Conservation (phyloP, 371 early-diverging fungal species). For the Lichtheimia ornata region DNA sequence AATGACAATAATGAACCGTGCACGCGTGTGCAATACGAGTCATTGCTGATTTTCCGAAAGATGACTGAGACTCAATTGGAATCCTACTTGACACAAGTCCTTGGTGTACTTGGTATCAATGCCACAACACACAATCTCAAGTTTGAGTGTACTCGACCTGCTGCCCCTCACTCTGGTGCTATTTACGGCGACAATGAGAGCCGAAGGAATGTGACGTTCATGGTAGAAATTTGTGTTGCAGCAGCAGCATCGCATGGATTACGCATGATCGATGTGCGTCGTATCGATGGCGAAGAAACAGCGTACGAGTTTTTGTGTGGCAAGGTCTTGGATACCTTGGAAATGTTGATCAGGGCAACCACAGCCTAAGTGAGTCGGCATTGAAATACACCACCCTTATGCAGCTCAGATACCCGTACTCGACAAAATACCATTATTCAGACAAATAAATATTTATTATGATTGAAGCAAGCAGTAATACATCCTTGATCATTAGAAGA, state of each 20-base stretch:
- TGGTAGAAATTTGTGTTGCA: background rate
- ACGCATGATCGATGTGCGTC: slow-evolving; percentile 10
- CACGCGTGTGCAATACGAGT: slow-evolving; percentile 8
- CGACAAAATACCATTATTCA: too few species aligned
- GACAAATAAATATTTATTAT: too few species aligned
- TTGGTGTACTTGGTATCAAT: slow-evolving; percentile 10
- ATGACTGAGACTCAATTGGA: slow-evolving; percentile 1
- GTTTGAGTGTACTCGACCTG: background rate
- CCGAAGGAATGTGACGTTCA: slow-evolving; percentile 4
- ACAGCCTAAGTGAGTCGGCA: background rate
- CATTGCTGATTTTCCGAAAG: slow-evolving; percentile 1
- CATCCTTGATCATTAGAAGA: too few species aligned
- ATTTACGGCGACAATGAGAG: slow-evolving; percentile 7
- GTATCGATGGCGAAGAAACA: slow-evolving; percentile 6
- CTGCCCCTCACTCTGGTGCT: background rate
- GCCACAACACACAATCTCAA: background rate
- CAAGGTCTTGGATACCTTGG: slow-evolving; percentile 14
- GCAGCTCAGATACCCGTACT: too few species aligned
- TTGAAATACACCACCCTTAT: too few species aligned
- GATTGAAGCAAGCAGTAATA: too few species aligned
- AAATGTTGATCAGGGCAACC: slow-evolving; percentile 1
- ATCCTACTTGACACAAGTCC: slow-evolving; percentile 3
- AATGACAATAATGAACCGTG: background rate
- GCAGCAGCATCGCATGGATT: slow-evolving; percentile 8
- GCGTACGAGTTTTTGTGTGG: slow-evolving; percentile 14